phyloP scores from a whole-genome alignment of 345 rosid genomes.

The Melaleuca quinquenervia region DNA sequence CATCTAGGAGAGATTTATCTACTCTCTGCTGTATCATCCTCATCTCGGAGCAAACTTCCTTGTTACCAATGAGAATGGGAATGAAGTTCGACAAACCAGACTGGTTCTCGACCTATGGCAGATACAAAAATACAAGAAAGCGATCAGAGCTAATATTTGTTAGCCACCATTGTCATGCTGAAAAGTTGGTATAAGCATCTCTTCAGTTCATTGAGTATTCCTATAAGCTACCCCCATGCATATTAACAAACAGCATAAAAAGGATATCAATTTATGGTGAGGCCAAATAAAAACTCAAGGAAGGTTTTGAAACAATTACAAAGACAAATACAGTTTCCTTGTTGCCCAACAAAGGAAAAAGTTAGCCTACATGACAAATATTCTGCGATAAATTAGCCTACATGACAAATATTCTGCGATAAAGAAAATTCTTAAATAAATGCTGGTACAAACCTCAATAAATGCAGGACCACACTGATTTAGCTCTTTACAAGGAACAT shows the following conservation, averaged over 20 bases:
- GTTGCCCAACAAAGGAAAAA: background rate
- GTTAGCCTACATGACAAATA: conserved; percentile 26
- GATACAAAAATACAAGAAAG: background rate
- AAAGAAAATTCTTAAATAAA: background rate
- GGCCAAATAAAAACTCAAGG: background rate
- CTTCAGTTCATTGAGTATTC: background rate
- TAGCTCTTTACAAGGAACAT: conserved; percentile 41
- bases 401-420: background rate
- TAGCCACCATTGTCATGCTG: background rate
- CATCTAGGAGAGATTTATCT: conserved; percentile 17
- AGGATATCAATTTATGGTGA: background rate
- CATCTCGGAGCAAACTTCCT: conserved; percentile 72
- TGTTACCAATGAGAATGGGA: conserved; percentile 66
- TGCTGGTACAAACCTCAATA: conserved; percentile 50
- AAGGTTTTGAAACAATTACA: background rate
- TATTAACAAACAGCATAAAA: background rate
- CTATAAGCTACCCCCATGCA: background rate
- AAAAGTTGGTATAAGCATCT: background rate
- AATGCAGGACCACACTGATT: conserved; percentile 83
- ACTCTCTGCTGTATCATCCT: conserved; percentile 47
- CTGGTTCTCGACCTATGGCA: conserved; percentile 69
- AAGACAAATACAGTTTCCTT: background rate
- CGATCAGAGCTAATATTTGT: background rate
- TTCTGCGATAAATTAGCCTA: conserved; percentile 20
- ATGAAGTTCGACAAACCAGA: conserved; percentile 86